Base-by-base conservation (phyloP, 2,329 filamentous ascomycete species). In the Hypoxylon sp. region DNA sequence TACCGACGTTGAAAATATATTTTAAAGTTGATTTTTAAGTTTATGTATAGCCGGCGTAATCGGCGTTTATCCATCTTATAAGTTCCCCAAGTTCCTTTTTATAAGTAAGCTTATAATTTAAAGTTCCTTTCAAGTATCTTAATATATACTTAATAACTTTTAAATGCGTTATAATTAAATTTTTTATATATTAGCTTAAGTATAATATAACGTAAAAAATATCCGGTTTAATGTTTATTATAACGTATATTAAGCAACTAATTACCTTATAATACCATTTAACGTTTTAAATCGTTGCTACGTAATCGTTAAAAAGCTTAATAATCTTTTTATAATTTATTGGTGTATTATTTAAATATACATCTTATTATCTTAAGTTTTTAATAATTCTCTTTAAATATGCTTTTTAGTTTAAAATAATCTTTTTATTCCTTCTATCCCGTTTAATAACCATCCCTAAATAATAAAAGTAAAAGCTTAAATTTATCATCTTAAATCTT, bases 341-440 rank as follows among this genome's bases (percentile, higher is more conserved):
- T n/a, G n/a, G n/a, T n/a, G n/a, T n/a, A n/a, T n/a, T n/a, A n/a
- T n/a, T n/a, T n/a, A n/a, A n/a, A n/a, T n/a, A n/a, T 56, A 41
- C 61, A 53, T 9, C 23, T 53, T 47, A 61, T n/a, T n/a, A n/a
- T n/a, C n/a, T n/a, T 27, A 6, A 65, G 4, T 60, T 8, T 30
- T 37, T 63, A 59, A 63, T 58, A n/a, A 55, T 51, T 37, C 51
- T 43, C 39, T 64, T 59, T 21, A 64, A 43, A 25, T 65, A 61
- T 16, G 11, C 2, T 54, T 53, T 47, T 61, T 65, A 57, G 39
- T 45, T 65, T 19, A 65, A 45, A 5, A 11, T 47, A 41, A 65
- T 46, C 1, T n/a, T 65, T 60, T 57, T 51, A 57, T 56, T 65
- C 41, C 47, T 14, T 14, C 23, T 19, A 46, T 60, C n/a, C n/a